Conservation (phyloP, 1,139 yeast species). For the Starmera stellimalicola region DNA sequence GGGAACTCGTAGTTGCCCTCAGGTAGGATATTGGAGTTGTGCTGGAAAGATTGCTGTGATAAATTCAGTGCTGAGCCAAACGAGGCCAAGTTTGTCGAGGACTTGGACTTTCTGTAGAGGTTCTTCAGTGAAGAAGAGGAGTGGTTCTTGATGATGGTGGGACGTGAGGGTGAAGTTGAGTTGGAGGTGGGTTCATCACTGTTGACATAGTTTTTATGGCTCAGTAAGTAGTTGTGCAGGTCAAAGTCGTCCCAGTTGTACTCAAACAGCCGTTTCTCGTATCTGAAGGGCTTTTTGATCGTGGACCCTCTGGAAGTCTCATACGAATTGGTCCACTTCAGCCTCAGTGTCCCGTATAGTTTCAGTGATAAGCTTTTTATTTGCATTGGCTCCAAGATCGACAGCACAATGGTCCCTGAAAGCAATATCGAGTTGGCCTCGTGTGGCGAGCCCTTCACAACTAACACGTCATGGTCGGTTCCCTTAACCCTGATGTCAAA, state of each 20-base stretch:
- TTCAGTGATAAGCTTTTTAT: constrained; percentile 55
- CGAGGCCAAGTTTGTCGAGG: constrained; percentile 18
- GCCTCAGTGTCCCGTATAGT: constrained; percentile 52
- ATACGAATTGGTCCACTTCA: constrained; percentile 46
- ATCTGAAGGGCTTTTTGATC: constrained; percentile 43
- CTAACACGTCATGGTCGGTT: constrained; percentile 68
- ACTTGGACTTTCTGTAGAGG: constrained; percentile 18
- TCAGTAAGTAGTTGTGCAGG: constrained; percentile 26
- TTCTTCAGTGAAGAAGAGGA: constrained; percentile 17
- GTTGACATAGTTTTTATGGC: constrained; percentile 20
- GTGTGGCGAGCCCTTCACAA: constrained; percentile 66
- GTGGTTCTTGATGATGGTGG: constrained; percentile 7
- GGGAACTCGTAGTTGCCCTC: constrained; percentile 91
- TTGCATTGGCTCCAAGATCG: constrained; percentile 67
- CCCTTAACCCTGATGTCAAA: constrained; percentile 58
- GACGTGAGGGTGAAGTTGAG: background rate
- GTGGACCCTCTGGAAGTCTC: constrained; percentile 35
- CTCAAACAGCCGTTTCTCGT: constrained; percentile 61
- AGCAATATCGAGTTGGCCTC: constrained; percentile 74
- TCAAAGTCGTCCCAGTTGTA: constrained; percentile 69
- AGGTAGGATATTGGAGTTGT: constrained; percentile 29
- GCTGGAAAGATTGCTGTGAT: constrained; percentile 9
- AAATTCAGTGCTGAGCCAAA: constrained; percentile 21
- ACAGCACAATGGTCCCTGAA: constrained; percentile 68
- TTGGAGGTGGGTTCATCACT: background rate